Percentiles rank a stretch among this genome's conserved stretches.
Evolutionary conservation across 148 eudicot species (phyloP).

Genomic region (Simmondsia chinensis): DNA sequence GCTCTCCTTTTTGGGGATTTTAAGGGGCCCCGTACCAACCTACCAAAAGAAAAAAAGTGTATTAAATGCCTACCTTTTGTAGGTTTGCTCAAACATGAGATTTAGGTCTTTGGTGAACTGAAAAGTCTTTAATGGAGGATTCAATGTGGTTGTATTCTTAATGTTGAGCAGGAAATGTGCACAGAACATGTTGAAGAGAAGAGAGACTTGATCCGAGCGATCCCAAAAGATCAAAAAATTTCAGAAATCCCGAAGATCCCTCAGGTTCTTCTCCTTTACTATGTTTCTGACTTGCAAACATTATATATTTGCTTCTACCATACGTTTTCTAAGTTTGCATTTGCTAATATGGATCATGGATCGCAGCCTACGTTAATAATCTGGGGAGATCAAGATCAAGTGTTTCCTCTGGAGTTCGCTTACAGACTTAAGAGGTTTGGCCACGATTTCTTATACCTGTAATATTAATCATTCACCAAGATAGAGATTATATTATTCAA

Average conservation of each 20-base stretch:
- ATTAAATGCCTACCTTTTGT: too few relatives aligned
- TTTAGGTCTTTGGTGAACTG: too few relatives aligned
- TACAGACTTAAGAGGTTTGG: slow-evolving; percentile 57
- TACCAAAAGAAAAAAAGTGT: too few relatives aligned
- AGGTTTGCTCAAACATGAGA: too few relatives aligned
- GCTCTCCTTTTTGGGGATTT: too few relatives aligned
- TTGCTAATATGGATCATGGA: not conserved
- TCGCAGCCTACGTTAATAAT: slow-evolving; percentile 73
- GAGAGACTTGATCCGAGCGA: slow-evolving; percentile 48
- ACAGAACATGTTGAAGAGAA: slow-evolving; percentile 45
- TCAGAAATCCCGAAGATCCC: slow-evolving; percentile 52
- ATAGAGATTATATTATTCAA: too few relatives aligned
- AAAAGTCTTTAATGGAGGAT: too few relatives aligned
- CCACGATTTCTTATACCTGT: too few relatives aligned
- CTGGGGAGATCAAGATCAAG: slow-evolving; percentile 78
- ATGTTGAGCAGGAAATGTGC: slow-evolving; percentile 48
- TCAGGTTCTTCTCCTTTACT: slow-evolving; percentile 34
- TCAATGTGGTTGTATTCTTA: not conserved
- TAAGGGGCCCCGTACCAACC: too few relatives aligned
- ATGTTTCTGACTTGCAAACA: not conserved
- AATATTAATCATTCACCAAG: too few relatives aligned
- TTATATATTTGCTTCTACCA: not conserved
- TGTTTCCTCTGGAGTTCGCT: slow-evolving; percentile 71
- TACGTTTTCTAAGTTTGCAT: not conserved
- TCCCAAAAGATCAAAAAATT: slow-evolving; percentile 42